phyloP scores from a whole-genome alignment of 164 flowering plant genomes.

The Magnolia officinalis region DNA sequence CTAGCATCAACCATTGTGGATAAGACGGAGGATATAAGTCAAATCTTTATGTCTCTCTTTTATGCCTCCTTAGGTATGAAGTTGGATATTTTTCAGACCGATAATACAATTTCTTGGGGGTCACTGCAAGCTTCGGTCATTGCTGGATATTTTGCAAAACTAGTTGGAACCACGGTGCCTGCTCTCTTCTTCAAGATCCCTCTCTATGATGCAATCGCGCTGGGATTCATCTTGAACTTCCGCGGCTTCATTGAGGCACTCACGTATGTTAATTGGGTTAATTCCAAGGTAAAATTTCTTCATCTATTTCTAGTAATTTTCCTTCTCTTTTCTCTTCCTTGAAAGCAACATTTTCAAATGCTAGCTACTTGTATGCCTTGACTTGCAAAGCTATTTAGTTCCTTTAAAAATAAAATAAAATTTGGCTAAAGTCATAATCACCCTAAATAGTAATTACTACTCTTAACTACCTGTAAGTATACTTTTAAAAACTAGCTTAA shows the following conservation, averaged over 20 bases:
- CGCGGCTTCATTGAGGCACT: conserved; percentile 23
- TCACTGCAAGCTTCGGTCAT: not conserved
- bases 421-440: too few species aligned
- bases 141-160: conserved; percentile 8
- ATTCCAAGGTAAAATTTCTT: conserved; percentile 23
- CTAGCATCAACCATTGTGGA: conserved; percentile 54
- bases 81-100: not conserved
- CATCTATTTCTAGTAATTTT: conserved; percentile 3
- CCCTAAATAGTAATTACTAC: too few species aligned
- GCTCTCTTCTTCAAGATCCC: conserved; percentile 13
- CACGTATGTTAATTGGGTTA: not conserved
- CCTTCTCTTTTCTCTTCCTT: not conserved
- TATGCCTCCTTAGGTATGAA: conserved; percentile 9
- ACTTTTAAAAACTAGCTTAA: too few species aligned
- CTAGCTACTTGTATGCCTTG: too few species aligned
- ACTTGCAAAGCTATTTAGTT: too few species aligned
- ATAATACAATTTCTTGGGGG: not conserved
- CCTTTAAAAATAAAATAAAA: too few species aligned
- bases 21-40: conserved; percentile 27
- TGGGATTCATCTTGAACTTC: conserved; percentile 26
- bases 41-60: conserved; percentile 23
- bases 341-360: too few species aligned
- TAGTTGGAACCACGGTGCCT: conserved; percentile 3
- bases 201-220: conserved; percentile 11
- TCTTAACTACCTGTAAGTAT: too few species aligned